Evolutionary conservation across 148 eudicot species (phyloP), one percentile per base, ranked within the genome.

Genomic region (Arbutus unedo): DNA sequence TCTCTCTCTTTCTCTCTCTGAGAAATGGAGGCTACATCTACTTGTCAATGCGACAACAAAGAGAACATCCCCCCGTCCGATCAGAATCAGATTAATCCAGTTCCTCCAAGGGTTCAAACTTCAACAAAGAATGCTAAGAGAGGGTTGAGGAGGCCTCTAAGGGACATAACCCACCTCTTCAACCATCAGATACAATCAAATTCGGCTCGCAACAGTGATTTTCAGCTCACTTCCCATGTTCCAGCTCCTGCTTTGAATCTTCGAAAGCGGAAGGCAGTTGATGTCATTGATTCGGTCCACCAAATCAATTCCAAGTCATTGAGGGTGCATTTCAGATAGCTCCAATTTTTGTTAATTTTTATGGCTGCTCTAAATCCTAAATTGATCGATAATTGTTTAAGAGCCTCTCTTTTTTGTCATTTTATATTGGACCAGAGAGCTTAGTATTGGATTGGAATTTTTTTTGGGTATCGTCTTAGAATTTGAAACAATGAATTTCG

Each of bases 151-250:
- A 83, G 8, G 76, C 85, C 81, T 77, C 76, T 83, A 15, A 83
- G 85, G 76, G 81, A 83, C 81, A 83, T 77, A 67, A 77, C 85
- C 45, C 76, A 83, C 8, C 67, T 77, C 51, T 83, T 67, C 76
- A 77, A 83, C 38, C 45, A 21, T 44, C 49, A 80, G 13, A 51
- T 67, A 21, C 44, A 66, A 55, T 77, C 70, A 5, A 16, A 41
- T 66, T 50, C 31, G 23, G 18, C 38, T 43, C 50, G 18, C 4
- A 31, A 4, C 4, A 60, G 55, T 23, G 55, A 5, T 21, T 79
- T 79, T 44, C 81, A 23, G 72, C 72, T 59, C 8, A 18, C 1
- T 55, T 43, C 51, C 8, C 79, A 45, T 38, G 80, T 53, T 45
- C 53, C 55, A 21, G 25, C 15, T 41, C 23, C 5, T 9, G 72